These are phyloP conservation scores for Candida arabinofermentans DNA, from an alignment of 805 yeast genomes.

Conservation along the genomic window DNA sequence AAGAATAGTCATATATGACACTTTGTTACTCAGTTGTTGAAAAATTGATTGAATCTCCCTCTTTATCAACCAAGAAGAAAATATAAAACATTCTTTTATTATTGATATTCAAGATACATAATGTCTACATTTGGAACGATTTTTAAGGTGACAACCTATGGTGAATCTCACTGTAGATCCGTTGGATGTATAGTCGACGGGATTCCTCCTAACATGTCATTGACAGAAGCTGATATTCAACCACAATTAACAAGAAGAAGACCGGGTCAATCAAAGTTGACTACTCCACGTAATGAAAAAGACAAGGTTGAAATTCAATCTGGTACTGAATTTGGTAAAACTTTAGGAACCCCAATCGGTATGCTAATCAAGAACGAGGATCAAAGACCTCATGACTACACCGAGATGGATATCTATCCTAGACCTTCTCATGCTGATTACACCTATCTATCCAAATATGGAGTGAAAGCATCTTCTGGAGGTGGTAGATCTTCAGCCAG, in stretches of 20 bases:
- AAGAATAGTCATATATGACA: background rate
- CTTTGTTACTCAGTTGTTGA: background rate
- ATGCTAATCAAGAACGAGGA: conserved; percentile 92
- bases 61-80: no score
- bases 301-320: conserved; percentile 90
- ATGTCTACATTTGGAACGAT: conserved; percentile 74
- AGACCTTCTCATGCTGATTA: conserved; percentile 98
- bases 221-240: conserved; percentile 85
- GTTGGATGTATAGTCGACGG: conserved; percentile 99
- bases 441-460: conserved; percentile 88
- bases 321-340: conserved; percentile 86
- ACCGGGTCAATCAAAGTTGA: conserved; percentile 90
- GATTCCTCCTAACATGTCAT: conserved; percentile 89
- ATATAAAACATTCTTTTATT: background rate
- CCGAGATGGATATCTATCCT: conserved; percentile 92
- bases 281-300: conserved; percentile 95
- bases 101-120: no score
- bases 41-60: background rate
- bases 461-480: conserved; percentile 89
- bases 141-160: conserved; percentile 86
- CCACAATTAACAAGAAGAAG: conserved; percentile 96
- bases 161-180: conserved; percentile 95
- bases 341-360: conserved; percentile 93
- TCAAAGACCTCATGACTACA: conserved; percentile 94
- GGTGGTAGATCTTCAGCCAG: conserved; percentile 98